Evolutionary conservation across 2,329 filamentous ascomycete genomes (phyloP).

Genomic region (Cladosporium sp.): DNA sequence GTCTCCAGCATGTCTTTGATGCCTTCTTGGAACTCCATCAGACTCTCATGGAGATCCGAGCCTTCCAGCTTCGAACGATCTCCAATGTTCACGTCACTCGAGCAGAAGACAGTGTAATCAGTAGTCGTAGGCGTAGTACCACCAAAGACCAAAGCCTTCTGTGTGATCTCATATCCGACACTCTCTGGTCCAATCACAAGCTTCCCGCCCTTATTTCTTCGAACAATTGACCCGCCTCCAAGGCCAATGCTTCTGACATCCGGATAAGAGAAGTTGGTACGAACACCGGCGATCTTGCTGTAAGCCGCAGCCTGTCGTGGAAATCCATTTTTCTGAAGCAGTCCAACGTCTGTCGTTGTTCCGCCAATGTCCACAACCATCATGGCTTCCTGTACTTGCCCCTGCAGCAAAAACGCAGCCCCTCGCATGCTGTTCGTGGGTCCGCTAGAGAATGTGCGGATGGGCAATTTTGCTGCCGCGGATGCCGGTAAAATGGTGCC

Average conservation of each 20-base stretch:
- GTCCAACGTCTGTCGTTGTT: constrained; percentile 40
- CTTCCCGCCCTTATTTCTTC: constrained; percentile 32
- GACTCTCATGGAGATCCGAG: not conserved
- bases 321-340: constrained; percentile 58
- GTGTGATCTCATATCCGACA: constrained; percentile 54
- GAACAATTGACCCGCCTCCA: constrained; percentile 55
- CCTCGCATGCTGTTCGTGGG: constrained; percentile 52
- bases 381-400: no score
- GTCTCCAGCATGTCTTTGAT: constrained; percentile 52
- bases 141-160: constrained; percentile 54
- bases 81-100: no score
- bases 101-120: constrained; percentile 45
- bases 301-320: constrained; percentile 60
- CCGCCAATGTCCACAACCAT: no score
- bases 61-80: no score
- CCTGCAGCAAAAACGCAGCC: constrained; percentile 23
- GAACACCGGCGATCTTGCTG: constrained; percentile 57
- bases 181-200: constrained; percentile 56
- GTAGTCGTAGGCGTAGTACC: constrained; percentile 56
- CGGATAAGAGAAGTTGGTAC: constrained; percentile 53
- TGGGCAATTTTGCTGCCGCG: constrained; percentile 44
- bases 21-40: constrained; percentile 15
- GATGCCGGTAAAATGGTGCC: constrained; percentile 46
- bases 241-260: constrained; percentile 58
- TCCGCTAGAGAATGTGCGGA: constrained; percentile 49